These are phyloP conservation scores for Prinsepia uniflora DNA, from an alignment of 306 rosid species.

Conservation along the genomic window DNA sequence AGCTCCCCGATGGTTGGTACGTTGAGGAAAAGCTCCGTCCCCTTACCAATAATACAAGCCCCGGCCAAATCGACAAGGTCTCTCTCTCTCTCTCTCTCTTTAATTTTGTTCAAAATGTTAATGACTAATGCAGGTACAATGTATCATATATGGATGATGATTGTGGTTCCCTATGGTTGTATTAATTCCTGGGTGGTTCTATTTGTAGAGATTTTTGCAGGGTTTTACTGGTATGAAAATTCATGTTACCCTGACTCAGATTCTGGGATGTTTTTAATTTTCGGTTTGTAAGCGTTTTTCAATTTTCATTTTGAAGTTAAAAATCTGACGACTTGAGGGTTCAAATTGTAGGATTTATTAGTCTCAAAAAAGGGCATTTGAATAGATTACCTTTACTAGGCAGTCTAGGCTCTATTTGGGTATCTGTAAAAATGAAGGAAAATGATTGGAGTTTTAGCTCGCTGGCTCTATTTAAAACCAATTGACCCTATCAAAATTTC, in stretches of 20 bases:
- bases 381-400: no score
- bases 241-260: not conserved
- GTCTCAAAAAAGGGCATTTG: no score
- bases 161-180: not conserved
- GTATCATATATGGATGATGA: constrained; percentile 18
- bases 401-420: not conserved
- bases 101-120: not conserved
- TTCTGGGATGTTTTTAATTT: not conserved
- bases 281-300: not conserved
- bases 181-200: not conserved
- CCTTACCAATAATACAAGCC: not conserved
- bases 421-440: not conserved
- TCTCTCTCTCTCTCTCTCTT: not conserved
- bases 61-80: constrained; percentile 33
- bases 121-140: not conserved
- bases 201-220: not conserved
- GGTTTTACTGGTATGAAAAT: not conserved
- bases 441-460: not conserved
- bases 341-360: no score
- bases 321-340: no score
- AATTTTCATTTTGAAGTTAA: not conserved
- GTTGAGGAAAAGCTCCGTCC: constrained; percentile 40
- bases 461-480: not conserved
- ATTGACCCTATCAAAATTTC: not conserved
- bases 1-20: constrained; percentile 47